These are phyloP conservation scores for Metschnikowia corniflorae DNA, from an alignment of 805 yeast genomes.

Conservation along the genomic window DNA sequence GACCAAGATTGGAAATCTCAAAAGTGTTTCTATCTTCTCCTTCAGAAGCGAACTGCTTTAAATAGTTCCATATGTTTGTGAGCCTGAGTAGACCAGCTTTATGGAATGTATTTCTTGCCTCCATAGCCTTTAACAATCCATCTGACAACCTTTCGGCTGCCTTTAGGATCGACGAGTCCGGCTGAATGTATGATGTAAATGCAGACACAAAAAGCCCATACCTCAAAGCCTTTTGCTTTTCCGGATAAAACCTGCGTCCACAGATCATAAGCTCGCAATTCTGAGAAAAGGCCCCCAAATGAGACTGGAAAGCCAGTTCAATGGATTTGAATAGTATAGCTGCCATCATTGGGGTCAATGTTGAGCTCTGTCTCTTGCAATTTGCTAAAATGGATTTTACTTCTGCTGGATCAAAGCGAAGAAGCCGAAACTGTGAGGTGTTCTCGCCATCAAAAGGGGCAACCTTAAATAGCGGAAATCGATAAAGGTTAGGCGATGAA, in stretches of 20 bases:
- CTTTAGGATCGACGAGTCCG: constrained; percentile 1
- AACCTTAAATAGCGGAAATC: constrained; percentile 7
- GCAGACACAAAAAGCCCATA: constrained; percentile 13
- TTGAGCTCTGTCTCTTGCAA: constrained; percentile 3
- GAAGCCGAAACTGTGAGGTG: constrained; percentile 4
- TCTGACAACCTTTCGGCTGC: constrained; percentile 2
- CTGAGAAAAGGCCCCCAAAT: constrained; percentile 7
- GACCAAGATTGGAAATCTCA: constrained; percentile 17
- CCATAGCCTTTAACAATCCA: constrained; percentile 2
- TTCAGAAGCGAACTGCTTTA: background rate
- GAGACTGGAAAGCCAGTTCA: constrained; percentile 5
- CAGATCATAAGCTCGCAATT: constrained; percentile 7
- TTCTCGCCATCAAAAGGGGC: constrained; percentile 9
- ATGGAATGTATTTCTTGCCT: constrained; percentile 6
- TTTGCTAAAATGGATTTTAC: constrained; percentile 3
- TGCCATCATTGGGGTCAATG: constrained; percentile 14
- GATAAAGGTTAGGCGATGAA: constrained; percentile 9
- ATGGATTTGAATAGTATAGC: constrained; percentile 5
- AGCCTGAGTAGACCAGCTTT: constrained; percentile 7
- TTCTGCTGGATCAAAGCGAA: constrained; percentile 7
- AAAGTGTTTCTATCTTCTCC: constrained; percentile 8
- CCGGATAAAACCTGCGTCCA: constrained; percentile 15
- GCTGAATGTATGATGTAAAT: background rate
- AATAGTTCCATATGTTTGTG: constrained; percentile 10
- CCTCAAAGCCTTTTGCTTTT: constrained; percentile 2